Evolutionary conservation across 352 stramenopile genomes (phyloP).

Genomic region (Thraustochytrium sp.): DNA sequence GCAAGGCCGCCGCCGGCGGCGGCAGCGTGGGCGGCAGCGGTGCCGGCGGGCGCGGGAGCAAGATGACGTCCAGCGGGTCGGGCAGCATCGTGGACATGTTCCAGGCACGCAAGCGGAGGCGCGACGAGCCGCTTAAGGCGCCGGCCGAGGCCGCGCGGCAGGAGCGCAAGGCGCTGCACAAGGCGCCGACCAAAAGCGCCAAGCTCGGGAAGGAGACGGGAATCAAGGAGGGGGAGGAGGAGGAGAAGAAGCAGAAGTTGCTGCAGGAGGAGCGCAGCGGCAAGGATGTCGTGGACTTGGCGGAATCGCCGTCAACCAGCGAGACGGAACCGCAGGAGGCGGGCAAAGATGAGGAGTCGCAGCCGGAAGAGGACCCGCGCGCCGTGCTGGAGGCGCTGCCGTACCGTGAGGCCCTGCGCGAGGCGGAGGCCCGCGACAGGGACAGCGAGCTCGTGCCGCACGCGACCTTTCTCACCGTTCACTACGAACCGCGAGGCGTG

Average conservation of each 20-base stretch:
- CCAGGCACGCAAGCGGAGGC: not conserved
- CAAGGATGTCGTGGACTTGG: not conserved
- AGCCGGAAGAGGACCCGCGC: not conserved
- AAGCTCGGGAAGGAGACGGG: no score
- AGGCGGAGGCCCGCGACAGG: not conserved
- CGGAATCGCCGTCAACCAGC: no score
- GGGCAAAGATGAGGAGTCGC: no score
- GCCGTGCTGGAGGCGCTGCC: not conserved
- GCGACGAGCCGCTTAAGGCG: not conserved
- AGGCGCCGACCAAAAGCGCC: not conserved
- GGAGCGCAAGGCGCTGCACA: not conserved
- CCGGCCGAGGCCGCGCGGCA: not conserved
- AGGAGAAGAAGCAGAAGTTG: not conserved
- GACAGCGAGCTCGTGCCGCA: not conserved
- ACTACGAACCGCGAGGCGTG: conserved; percentile 31
- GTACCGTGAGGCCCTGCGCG: not conserved
- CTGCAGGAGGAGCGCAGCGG: not conserved
- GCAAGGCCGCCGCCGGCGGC: not conserved
- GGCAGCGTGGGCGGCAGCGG: no score
- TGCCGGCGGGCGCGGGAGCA: no score
- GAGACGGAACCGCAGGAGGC: no score
- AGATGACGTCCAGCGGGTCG: not conserved
- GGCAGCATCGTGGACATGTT: conserved; percentile 25
- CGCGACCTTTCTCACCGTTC: conserved; percentile 5
- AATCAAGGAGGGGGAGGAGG: not conserved